These are phyloP conservation scores for Monilinia aucupariae DNA, from an alignment of 2,329 filamentous ascomycete species.

Conservation along the genomic window DNA sequence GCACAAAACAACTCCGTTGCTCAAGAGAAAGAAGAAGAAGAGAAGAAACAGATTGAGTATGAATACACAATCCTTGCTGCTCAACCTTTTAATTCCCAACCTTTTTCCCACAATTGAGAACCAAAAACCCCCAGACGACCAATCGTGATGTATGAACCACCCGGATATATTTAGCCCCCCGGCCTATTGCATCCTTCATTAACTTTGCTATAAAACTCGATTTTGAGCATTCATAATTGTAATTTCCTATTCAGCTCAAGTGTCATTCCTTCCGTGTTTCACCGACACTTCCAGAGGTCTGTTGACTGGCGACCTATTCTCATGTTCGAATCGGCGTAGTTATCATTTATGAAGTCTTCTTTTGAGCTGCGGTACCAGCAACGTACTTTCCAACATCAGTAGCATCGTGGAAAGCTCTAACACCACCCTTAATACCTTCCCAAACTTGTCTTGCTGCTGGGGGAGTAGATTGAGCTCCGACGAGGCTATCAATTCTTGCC, in stretches of 20 bases:
- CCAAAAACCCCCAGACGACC: neutral
- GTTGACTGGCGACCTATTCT: neutral
- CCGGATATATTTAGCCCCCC: neutral
- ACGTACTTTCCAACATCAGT: conserved; percentile 75
- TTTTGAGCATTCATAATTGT: conserved; percentile 1
- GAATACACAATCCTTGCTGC: conserved; percentile 7
- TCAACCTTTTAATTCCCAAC: neutral
- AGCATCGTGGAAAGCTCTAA: conserved; percentile 68
- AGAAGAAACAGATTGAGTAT: conserved; percentile 6
- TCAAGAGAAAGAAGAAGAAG: neutral
- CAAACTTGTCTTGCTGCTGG: conserved; percentile 74
- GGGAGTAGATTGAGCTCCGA: conserved; percentile 81
- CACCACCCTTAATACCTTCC: conserved; percentile 68
- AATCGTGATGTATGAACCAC: conserved; percentile 7
- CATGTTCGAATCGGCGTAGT: neutral
- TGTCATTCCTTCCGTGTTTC: conserved; percentile 2
- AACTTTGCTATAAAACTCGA: neutral
- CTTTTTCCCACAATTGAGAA: neutral
- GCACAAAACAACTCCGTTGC: conserved; percentile 1
- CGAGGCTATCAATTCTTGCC: conserved; percentile 71
- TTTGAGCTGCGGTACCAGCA: conserved; percentile 49
- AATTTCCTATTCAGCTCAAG: neutral
- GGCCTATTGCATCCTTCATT: neutral
- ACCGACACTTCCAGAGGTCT: conserved; percentile 7
- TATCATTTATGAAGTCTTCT: conserved; percentile 46